A percentile compares a stretch with the other conserved stretches of the same genome.
Evolutionary conservation across 2,329 filamentous ascomycete species (phyloP).

Genomic region (Capronia americana): DNA sequence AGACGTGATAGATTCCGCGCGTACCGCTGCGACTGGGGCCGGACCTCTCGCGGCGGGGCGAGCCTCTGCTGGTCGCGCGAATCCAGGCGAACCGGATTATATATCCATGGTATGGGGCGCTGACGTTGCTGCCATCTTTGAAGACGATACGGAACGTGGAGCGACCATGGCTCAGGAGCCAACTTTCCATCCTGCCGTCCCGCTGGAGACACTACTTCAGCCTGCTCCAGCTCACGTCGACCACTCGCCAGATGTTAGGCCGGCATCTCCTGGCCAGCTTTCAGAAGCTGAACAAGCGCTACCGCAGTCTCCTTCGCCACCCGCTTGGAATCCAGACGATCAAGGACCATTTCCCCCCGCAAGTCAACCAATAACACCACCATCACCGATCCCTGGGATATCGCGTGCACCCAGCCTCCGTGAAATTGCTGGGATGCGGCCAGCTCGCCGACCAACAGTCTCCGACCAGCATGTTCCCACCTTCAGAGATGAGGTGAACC

Average conservation of each 20-base stretch:
- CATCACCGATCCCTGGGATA: conserved; percentile 29
- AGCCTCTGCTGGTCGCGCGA: not conserved
- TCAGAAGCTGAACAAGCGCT: not conserved
- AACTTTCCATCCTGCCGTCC: conserved; percentile 16
- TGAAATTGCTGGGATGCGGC: conserved; percentile 23
- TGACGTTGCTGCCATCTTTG: not conserved
- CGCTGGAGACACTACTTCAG: conserved; percentile 25
- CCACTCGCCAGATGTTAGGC: not conserved
- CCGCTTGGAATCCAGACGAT: not conserved
- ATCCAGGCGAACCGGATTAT: not conserved
- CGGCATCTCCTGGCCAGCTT: conserved; percentile 3
- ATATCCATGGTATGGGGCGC: not conserved
- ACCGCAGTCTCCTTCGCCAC: not conserved
- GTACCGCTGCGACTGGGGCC: too few species aligned
- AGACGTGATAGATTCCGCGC: not conserved
- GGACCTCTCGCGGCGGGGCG: not conserved
- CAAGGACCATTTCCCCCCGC: not conserved
- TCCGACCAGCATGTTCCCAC: conserved; percentile 30
- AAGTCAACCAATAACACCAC: conserved; percentile 4
- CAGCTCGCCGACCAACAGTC: conserved; percentile 37
- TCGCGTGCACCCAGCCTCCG: conserved; percentile 31
- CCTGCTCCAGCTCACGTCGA: conserved; percentile 1
- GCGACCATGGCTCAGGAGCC: not conserved
- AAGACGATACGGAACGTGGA: not conserved
- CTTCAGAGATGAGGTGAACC: conserved; percentile 16